A percentile compares a stretch with the other conserved stretches of the same genome.
These are phyloP conservation scores for Pseudonitzschia multistriata DNA, from an alignment of 108 stramenopile genomes.

Conservation along the genomic window DNA sequence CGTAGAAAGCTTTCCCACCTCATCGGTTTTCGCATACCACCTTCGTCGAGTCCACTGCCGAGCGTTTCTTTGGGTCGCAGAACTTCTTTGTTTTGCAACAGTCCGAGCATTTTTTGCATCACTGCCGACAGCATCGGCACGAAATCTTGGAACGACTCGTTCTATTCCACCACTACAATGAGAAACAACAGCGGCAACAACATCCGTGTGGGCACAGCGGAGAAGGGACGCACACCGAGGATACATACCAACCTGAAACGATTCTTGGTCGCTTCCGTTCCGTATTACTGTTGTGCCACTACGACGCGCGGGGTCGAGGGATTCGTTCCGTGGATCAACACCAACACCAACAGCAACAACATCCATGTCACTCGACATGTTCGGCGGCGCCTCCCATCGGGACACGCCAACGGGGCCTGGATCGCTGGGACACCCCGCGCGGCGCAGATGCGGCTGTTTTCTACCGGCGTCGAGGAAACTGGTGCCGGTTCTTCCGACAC, in stretches of 20 bases:
- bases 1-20: not conserved
- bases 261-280: not conserved
- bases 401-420: not conserved
- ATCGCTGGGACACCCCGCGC: not conserved
- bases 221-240: constrained; percentile 41
- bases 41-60: too few species aligned
- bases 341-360: not conserved
- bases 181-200: too few species aligned
- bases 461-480: not conserved
- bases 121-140: too few species aligned
- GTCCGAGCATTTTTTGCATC: too few species aligned
- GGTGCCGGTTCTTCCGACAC: not conserved
- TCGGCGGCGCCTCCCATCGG: too few species aligned
- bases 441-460: not conserved
- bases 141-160: too few species aligned
- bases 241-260: constrained; percentile 22
- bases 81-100: too few species aligned
- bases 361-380: constrained; percentile 69
- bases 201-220: too few species aligned
- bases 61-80: too few species aligned
- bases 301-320: not conserved
- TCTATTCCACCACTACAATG: too few species aligned
- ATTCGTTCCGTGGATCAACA: not conserved
- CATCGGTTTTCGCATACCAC: too few species aligned
- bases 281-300: not conserved